A percentile compares a stretch with the other conserved stretches of the same genome.
phyloP scores from a whole-genome alignment of 768 basidiomycete genomes.

The Kwoniella heveanensis region DNA sequence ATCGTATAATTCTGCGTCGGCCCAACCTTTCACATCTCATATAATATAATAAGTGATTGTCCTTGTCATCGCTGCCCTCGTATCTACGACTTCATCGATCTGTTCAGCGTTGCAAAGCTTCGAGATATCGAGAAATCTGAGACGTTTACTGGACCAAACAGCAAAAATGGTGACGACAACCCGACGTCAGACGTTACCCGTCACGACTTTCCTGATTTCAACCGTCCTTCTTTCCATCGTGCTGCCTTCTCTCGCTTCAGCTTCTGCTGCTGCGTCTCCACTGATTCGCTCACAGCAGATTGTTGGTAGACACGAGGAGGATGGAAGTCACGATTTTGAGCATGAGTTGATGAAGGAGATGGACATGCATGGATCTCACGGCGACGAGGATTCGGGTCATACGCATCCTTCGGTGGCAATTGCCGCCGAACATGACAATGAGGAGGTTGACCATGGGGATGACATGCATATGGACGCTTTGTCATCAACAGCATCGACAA shows the following conservation, averaged over 20 bases:
- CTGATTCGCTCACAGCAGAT: not conserved
- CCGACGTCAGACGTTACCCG: slow-evolving; percentile 18
- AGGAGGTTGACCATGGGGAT: not conserved
- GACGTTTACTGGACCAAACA: too few species aligned
- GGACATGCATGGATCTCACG: slow-evolving; percentile 12
- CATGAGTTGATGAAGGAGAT: slow-evolving; percentile 10
- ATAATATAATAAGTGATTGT: too few species aligned
- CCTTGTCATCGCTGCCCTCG: too few species aligned
- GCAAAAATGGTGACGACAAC: slow-evolving; percentile 18
- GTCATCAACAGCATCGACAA: not conserved
- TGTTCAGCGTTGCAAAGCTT: not conserved
- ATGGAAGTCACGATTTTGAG: slow-evolving; percentile 1
- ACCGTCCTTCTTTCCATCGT: slow-evolving; percentile 25
- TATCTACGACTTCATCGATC: not conserved
- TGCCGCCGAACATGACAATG: slow-evolving; percentile 4
- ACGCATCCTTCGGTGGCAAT: slow-evolving; percentile 8
- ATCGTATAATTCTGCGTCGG: not conserved
- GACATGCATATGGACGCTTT: not conserved
- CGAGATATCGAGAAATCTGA: too few species aligned
- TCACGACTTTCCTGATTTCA: slow-evolving; percentile 27
- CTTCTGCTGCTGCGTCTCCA: not conserved
- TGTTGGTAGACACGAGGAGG: slow-evolving; percentile 19
- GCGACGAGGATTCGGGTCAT: not conserved
- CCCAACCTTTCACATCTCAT: not conserved
- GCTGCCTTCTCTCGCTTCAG: slow-evolving; percentile 15